Percentiles rank a stretch among this genome's conserved stretches.
Evolutionary conservation across 495 filamentous ascomycete genomes (phyloP).

Genomic region (Podospora pseudocomata): DNA sequence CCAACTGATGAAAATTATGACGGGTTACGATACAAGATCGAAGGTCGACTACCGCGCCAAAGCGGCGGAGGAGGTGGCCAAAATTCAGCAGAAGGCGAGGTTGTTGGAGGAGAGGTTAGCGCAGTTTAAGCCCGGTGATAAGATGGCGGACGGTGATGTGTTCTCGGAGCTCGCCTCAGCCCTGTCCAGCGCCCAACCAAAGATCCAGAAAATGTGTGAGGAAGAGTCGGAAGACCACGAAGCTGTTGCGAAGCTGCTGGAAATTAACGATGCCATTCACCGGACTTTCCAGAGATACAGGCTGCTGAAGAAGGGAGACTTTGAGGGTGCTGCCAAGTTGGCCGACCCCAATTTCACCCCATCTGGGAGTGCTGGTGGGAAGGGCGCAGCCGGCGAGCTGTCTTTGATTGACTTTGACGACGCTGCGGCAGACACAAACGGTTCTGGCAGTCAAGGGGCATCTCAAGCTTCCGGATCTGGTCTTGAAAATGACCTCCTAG

Average conservation of each 20-base stretch:
- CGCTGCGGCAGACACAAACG: slow-evolving; percentile 60
- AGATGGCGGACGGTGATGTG: slow-evolving; percentile 83
- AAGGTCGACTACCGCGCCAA: slow-evolving; percentile 98
- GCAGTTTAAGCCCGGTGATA: slow-evolving; percentile 75
- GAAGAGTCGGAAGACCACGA: slow-evolving; percentile 96
- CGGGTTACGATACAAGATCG: slow-evolving; percentile 86
- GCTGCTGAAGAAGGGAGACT: slow-evolving; percentile 87
- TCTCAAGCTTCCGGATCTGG: slow-evolving; percentile 25
- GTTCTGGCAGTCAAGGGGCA: slow-evolving; percentile 31
- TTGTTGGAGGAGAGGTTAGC: slow-evolving; percentile 91
- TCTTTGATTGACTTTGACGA: slow-evolving; percentile 89
- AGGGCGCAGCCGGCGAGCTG: slow-evolving; percentile 76
- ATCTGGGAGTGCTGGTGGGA: slow-evolving; percentile 59
- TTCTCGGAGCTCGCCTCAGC: slow-evolving; percentile 94
- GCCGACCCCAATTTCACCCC: slow-evolving; percentile 64
- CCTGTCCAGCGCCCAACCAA: slow-evolving; percentile 89
- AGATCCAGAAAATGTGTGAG: slow-evolving; percentile 99
- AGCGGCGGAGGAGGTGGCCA: slow-evolving; percentile 89
- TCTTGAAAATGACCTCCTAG: slow-evolving; percentile 53
- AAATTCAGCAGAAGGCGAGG: slow-evolving; percentile 89
- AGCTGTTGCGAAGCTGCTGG: slow-evolving; percentile 88
- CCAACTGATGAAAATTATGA: slow-evolving; percentile 97
- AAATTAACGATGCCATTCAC: slow-evolving; percentile 99
- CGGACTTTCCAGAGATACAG: slow-evolving; percentile 93
- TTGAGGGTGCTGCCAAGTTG: slow-evolving; percentile 81